Evolutionary conservation across 805 yeast species (phyloP).

Genomic region (Hanseniaspora vineae): DNA sequence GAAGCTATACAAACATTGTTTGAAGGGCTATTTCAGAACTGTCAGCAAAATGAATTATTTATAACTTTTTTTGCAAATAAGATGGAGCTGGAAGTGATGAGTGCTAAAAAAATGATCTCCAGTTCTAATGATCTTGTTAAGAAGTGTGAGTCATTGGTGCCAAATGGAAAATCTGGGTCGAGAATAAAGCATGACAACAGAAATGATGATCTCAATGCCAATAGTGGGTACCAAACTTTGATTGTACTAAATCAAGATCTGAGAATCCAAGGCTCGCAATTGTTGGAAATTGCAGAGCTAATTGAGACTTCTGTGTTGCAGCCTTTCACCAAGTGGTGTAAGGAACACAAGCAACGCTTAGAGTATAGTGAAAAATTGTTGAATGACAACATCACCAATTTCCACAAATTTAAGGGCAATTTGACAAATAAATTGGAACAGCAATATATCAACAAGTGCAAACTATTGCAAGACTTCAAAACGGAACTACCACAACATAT

Average conservation of each 20-base stretch:
- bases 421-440: slow-evolving; percentile 47
- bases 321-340: slow-evolving; percentile 67
- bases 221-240: slow-evolving; percentile 50
- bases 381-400: slow-evolving; percentile 36
- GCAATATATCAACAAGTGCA: slow-evolving; percentile 65
- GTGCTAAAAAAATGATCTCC: slow-evolving; percentile 40
- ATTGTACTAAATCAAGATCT: slow-evolving; percentile 43
- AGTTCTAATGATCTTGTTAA: slow-evolving; percentile 13
- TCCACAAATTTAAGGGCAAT: slow-evolving; percentile 31
- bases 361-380: slow-evolving; percentile 46
- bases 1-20: slow-evolving; percentile 41
- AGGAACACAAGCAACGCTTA: slow-evolving; percentile 56
- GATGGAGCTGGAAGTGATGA: slow-evolving; percentile 57
- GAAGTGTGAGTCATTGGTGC: slow-evolving; percentile 12
- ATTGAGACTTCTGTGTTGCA: slow-evolving; percentile 47
- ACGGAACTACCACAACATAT: slow-evolving; percentile 5
- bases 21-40: slow-evolving; percentile 44
- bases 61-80: slow-evolving; percentile 50
- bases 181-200: slow-evolving; percentile 27
- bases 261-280: slow-evolving; percentile 44
- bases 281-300: slow-evolving; percentile 46
- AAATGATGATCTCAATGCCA: slow-evolving; percentile 41
- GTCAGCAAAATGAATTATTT: slow-evolving; percentile 59
- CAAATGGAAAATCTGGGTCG: slow-evolving; percentile 23
- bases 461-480: slow-evolving; percentile 52